Conservation (phyloP, 176 grass and related monocot species). For the Triticum urartu region DNA sequence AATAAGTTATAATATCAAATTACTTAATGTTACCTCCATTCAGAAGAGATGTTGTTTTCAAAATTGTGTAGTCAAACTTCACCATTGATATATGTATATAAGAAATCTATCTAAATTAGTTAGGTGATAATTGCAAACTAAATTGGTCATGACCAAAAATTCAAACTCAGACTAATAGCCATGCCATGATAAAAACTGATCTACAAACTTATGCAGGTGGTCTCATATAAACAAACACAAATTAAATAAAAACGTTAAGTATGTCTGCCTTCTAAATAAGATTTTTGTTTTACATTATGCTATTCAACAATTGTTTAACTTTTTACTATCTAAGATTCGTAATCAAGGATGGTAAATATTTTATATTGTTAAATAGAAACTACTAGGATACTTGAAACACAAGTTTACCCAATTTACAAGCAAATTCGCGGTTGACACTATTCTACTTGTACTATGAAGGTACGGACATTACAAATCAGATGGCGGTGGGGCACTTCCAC, state of each 20-base stretch:
- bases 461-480: neutral
- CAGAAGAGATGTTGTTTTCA: neutral
- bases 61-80: neutral
- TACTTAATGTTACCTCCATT: neutral
- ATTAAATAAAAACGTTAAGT: neutral
- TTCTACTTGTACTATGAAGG: conserved; percentile 14
- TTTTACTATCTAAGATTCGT: neutral
- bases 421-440: neutral
- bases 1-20: neutral
- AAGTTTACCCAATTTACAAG: neutral
- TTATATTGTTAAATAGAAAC: neutral
- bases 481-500: conserved; percentile 42
- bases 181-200: neutral
- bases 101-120: neutral
- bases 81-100: neutral
- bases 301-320: neutral
- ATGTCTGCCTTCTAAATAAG: neutral
- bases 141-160: neutral
- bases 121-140: neutral
- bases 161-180: neutral
- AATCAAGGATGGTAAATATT: neutral
- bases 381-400: neutral
- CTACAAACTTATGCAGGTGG: neutral
- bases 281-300: neutral
- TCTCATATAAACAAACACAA: neutral